These are phyloP conservation scores for Vanderwaltozyma yarrowii DNA, from an alignment of 805 yeast genomes.

Conservation along the genomic window DNA sequence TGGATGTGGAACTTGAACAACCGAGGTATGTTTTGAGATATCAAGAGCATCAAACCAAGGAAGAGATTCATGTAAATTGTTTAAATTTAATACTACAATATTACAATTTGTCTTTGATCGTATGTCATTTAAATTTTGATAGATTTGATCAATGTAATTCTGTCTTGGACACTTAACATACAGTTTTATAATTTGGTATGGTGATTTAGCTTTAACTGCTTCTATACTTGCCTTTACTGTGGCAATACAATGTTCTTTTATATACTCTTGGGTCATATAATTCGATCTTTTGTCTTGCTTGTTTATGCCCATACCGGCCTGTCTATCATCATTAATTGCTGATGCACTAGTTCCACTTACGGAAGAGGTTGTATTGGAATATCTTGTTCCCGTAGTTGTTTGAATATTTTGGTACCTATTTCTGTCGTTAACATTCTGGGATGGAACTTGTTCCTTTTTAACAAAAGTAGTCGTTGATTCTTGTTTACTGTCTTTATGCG, in stretches of 20 bases:
- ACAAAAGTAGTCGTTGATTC: too few relatives aligned
- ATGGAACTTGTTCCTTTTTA: too few relatives aligned
- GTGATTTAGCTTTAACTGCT: conserved; percentile 17
- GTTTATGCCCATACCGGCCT: background rate
- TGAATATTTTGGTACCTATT: too few relatives aligned
- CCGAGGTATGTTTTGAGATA: conserved; percentile 13
- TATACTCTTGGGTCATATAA: conserved; percentile 23
- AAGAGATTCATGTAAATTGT: conserved; percentile 26
- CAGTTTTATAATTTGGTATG: conserved; percentile 25
- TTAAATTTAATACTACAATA: conserved; percentile 24
- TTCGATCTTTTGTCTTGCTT: conserved; percentile 1
- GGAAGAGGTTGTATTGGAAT: too few relatives aligned
- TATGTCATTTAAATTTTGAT: conserved; percentile 23
- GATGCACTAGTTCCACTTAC: too few relatives aligned
- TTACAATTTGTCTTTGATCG: conserved; percentile 27
- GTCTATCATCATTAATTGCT: background rate
- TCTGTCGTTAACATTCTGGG: too few relatives aligned
- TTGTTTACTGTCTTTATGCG: too few relatives aligned
- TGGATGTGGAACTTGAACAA: conserved; percentile 22
- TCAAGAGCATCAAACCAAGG: conserved; percentile 23
- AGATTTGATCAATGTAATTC: conserved; percentile 18
- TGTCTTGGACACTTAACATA: conserved; percentile 27
- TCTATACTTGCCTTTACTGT: conserved; percentile 22
- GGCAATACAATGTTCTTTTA: conserved; percentile 23
- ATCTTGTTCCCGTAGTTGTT: too few relatives aligned